A percentile compares a stretch with the other conserved stretches of the same genome.
Conservation (phyloP, 2,329 filamentous ascomycete genomes). For the Phaeomoniella chlamydospora region DNA sequence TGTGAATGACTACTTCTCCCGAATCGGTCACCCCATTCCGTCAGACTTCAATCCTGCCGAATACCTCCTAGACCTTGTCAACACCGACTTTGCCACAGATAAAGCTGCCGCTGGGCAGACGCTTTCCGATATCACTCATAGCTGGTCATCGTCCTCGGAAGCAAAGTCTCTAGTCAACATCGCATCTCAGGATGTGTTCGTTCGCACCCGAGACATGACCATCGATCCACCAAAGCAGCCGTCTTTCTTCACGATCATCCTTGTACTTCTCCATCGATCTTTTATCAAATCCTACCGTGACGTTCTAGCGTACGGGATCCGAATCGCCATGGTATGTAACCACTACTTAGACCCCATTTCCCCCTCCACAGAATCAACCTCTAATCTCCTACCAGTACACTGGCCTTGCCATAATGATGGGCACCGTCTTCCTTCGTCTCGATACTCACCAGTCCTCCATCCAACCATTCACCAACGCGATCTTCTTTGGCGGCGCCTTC, state of each 20-base stretch:
- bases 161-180: slow-evolving; percentile 14
- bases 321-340: slow-evolving; percentile 72
- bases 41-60: slow-evolving; percentile 66
- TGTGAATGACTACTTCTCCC: slow-evolving; percentile 49
- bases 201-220: not conserved
- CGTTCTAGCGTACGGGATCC: slow-evolving; percentile 69
- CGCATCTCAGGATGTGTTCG: not conserved
- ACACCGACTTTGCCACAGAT: slow-evolving; percentile 54
- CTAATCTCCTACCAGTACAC: too few relatives aligned
- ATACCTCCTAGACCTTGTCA: slow-evolving; percentile 64
- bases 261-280: slow-evolving; percentile 60
- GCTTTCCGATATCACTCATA: slow-evolving; percentile 28
- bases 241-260: slow-evolving; percentile 39
- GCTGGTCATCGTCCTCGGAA: slow-evolving; percentile 39
- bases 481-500: slow-evolving; percentile 62
- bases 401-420: slow-evolving; percentile 70
- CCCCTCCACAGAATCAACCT: slow-evolving; percentile 6
- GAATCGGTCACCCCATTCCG: slow-evolving; percentile 48
- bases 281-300: slow-evolving; percentile 79
- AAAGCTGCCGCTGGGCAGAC: slow-evolving; percentile 5
- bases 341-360: slow-evolving; percentile 34
- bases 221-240: too few relatives aligned
- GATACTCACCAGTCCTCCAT: slow-evolving; percentile 56
- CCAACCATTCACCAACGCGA: slow-evolving; percentile 68
- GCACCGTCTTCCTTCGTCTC: slow-evolving; percentile 71